Base-by-base conservation (phyloP, 352 stramenopile species). In the Aphanomyces cochlioides region DNA sequence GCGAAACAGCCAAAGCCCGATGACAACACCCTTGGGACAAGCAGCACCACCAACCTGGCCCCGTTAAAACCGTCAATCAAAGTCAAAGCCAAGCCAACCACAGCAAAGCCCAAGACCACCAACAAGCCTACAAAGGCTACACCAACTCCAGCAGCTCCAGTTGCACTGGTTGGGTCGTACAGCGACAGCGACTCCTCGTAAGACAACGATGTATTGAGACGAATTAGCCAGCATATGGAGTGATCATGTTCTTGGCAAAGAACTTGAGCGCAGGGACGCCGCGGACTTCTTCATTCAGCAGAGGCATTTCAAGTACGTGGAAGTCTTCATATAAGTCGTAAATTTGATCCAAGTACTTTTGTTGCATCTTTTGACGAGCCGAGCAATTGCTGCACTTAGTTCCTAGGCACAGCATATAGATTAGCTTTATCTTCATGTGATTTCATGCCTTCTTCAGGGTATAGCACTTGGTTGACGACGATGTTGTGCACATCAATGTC, bases 341-440 rank as follows among this genome's bases (percentile, higher is more conserved):
- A 78, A 99, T 99, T 83, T 99, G 97, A 72, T 98, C 95, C 74
- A 99, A 98, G 84, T 99, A 99, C 82, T 99, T 99, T 81, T 99
- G 96, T 85, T 99, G 97, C 97, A 99, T 99, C 79, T 96, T 93
- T 74, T 99, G 98, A 74, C 97, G 90, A 17, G 97, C 94, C 61
- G 91, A 85, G 77, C 96, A 98, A 88, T 98, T 99, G 74, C 88
- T 90, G 80, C 87, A 95, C 37, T 75, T 81, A 56, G 84, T 89
- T 50, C 74, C 78, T 48, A 84, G 77, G 34, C 19, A 17, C 34
- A 10, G 3, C 13, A 34, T 17, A n/a, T 47, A 56, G 57, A 10
- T 6, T 41, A 38, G 61, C 15, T 15, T 8, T 28, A 28, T 28
- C 2, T 28, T 28, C 28, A 4, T 68, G 21, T 13, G 17, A 13